Evolutionary conservation across 495 filamentous ascomycete genomes (phyloP).

Genomic region (Lophiostoma macrostomum): DNA sequence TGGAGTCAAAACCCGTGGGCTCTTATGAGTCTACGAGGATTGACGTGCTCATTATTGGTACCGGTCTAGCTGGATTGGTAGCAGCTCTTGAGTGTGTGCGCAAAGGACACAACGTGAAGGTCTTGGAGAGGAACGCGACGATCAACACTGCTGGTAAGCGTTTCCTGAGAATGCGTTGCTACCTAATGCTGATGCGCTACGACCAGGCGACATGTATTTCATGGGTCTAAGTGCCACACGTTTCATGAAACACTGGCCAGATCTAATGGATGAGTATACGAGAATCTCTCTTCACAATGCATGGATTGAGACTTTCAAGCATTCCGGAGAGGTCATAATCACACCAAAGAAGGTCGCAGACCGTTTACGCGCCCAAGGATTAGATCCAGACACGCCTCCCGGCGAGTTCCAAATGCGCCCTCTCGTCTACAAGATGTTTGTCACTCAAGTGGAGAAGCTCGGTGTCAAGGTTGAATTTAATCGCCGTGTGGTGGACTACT

Average conservation of each 20-base stretch:
- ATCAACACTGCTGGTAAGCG: conserved; percentile 37
- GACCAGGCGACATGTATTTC: conserved; percentile 54
- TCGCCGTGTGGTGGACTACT: conserved; percentile 57
- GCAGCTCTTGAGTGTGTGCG: conserved; percentile 62
- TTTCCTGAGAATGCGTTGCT: no score
- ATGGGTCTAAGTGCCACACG: conserved; percentile 48
- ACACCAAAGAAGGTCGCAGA: conserved; percentile 32
- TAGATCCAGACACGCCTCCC: conserved; percentile 42
- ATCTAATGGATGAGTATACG: conserved; percentile 49
- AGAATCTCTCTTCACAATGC: conserved; percentile 46
- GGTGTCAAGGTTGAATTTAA: conserved; percentile 54
- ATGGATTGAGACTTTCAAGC: conserved; percentile 54
- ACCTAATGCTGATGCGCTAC: no score
- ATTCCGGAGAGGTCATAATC: conserved; percentile 50
- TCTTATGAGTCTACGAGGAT: conserved; percentile 48
- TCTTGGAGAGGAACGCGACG: conserved; percentile 50
- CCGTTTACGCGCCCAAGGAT: conserved; percentile 38
- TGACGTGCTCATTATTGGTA: conserved; percentile 60
- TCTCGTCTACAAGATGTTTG: conserved; percentile 56
- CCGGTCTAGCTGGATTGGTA: conserved; percentile 61
- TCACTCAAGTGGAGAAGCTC: conserved; percentile 48
- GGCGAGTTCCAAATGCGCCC: conserved; percentile 48
- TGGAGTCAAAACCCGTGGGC: conserved; percentile 32
- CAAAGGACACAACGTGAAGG: conserved; percentile 60
- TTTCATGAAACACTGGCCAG: conserved; percentile 58